phyloP scores from a whole-genome alignment of 805 yeast genomes.

The Candida adriatica region DNA sequence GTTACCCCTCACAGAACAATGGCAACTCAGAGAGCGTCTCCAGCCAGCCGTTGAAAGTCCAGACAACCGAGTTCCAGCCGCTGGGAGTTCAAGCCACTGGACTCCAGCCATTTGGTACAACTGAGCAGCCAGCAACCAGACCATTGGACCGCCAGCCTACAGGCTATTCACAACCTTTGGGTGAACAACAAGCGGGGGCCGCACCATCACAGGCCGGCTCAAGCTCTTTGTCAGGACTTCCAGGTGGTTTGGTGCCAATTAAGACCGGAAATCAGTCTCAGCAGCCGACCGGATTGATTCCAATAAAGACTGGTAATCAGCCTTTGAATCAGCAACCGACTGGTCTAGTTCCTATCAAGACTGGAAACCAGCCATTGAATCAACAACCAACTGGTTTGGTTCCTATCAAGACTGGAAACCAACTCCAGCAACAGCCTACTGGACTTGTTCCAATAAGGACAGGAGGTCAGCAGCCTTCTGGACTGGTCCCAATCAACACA shows the following conservation, averaged over 20 bases:
- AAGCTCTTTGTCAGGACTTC: slow-evolving; percentile 38
- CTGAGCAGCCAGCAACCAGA: slow-evolving; percentile 26
- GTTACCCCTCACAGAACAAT: too few relatives aligned
- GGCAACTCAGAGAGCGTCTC: too few relatives aligned
- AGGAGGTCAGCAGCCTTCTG: slow-evolving; percentile 49
- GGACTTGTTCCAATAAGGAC: slow-evolving; percentile 56
- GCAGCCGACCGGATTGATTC: slow-evolving; percentile 29
- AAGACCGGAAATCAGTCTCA: slow-evolving; percentile 32
- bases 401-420: slow-evolving; percentile 26
- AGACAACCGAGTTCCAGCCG: too few relatives aligned
- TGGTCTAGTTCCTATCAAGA: slow-evolving; percentile 8
- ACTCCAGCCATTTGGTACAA: slow-evolving; percentile 42
- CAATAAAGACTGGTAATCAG: slow-evolving; percentile 26
- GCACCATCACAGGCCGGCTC: slow-evolving; percentile 6
- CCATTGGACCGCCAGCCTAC: slow-evolving; percentile 24
- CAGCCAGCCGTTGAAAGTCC: too few relatives aligned
- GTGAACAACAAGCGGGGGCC: slow-evolving; percentile 9
- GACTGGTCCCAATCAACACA: slow-evolving; percentile 28
- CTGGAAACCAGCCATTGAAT: slow-evolving; percentile 16
- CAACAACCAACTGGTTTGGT: slow-evolving; percentile 57
- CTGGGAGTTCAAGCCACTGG: too few relatives aligned
- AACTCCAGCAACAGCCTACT: slow-evolving; percentile 44
- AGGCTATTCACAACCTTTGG: slow-evolving; percentile 31
- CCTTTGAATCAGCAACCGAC: slow-evolving; percentile 17
- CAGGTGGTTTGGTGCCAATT: slow-evolving; percentile 40